Evolutionary conservation across 148 eudicot species (phyloP).

Genomic region (Cornus florida): DNA sequence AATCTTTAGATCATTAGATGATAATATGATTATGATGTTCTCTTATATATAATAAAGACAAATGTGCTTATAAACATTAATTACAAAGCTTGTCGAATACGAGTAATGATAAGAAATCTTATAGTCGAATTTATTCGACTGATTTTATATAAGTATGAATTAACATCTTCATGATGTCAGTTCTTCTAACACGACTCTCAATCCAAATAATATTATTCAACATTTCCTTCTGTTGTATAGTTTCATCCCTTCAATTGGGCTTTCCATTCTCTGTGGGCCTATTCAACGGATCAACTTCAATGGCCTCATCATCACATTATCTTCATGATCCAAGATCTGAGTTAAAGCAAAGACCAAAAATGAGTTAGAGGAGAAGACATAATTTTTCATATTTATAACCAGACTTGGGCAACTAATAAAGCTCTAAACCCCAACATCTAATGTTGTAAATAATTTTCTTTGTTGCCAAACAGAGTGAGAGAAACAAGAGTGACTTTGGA

Average conservation of each 20-base stretch:
- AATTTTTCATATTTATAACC: no score
- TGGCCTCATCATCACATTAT: slow-evolving; percentile 94
- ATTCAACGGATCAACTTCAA: slow-evolving; percentile 44
- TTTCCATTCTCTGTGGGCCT: not conserved
- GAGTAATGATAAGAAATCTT: no score
- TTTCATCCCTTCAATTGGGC: not conserved
- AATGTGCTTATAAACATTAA: not conserved
- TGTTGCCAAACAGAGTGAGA: not conserved
- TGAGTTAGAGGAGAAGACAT: not conserved
- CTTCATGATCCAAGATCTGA: slow-evolving; percentile 92
- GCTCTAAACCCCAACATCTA: not conserved
- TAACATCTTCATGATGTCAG: no score
- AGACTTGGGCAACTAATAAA: no score
- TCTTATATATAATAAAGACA: not conserved
- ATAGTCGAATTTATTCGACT: no score
- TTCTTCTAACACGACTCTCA: no score
- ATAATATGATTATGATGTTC: not conserved
- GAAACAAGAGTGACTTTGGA: not conserved
- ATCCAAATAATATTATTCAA: no score
- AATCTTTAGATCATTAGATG: not conserved
- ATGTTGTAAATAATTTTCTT: no score
- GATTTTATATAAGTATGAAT: no score
- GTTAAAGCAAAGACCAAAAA: not conserved
- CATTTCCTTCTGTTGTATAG: not conserved
- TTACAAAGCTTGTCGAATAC: not conserved